phyloP scores from a whole-genome alignment of 108 stramenopile species.

The Cyclostephanos tholiformis region DNA sequence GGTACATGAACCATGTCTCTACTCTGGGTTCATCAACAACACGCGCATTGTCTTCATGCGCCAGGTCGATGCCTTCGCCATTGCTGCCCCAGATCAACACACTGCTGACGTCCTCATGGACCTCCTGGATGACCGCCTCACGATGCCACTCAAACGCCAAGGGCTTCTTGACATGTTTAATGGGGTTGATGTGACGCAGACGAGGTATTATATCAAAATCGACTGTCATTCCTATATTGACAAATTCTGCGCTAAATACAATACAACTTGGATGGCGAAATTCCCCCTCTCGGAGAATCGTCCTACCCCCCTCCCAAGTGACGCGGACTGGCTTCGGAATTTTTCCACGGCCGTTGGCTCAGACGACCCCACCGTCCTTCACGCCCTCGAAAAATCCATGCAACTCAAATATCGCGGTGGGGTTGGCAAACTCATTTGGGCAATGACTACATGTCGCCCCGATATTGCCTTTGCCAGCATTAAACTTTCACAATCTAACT shows the following conservation, averaged over 20 bases:
- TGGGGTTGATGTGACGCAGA: constrained; percentile 44
- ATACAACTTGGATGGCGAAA: constrained; percentile 28
- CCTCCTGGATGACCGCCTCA: constrained; percentile 6
- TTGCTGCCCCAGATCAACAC: constrained; percentile 6
- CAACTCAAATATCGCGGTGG: constrained; percentile 31
- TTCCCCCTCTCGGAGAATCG: not conserved
- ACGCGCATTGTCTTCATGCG: not conserved
- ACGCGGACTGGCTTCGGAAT: not conserved
- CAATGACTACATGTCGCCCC: too few relatives aligned
- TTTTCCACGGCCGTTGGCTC: not conserved
- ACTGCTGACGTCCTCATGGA: constrained; percentile 1
- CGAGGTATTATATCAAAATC: constrained; percentile 32
- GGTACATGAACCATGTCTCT: constrained; percentile 16
- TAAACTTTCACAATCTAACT: too few relatives aligned
- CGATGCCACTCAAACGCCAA: constrained; percentile 16
- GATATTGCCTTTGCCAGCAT: too few relatives aligned
- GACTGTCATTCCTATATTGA: constrained; percentile 36
- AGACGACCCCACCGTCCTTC: not conserved
- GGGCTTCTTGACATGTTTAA: constrained; percentile 46
- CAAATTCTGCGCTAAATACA: constrained; percentile 1
- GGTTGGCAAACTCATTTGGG: constrained; percentile 48
- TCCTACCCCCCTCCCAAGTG: not conserved
- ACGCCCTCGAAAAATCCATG: constrained; percentile 17
- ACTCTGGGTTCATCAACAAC: not conserved
- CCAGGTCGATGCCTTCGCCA: constrained; percentile 25